phyloP scores from a whole-genome alignment of 305 asterid genomes.

The Ajuga reptans region DNA sequence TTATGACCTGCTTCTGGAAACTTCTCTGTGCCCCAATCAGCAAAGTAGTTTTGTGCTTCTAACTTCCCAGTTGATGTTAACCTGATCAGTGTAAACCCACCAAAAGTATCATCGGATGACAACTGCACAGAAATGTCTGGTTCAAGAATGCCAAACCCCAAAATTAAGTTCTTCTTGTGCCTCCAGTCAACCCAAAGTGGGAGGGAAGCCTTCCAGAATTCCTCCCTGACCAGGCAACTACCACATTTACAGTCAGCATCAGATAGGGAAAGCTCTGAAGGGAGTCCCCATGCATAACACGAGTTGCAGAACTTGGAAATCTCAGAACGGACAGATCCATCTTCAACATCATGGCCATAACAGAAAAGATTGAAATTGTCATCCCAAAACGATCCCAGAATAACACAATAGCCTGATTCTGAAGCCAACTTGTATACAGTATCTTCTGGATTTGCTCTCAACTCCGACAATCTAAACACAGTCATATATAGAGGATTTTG shows the following conservation, averaged over 20 bases:
- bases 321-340: conserved; percentile 24
- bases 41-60: conserved; percentile 56
- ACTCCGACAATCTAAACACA: conserved; percentile 46
- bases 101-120: conserved; percentile 30
- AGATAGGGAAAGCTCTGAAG: conserved; percentile 37
- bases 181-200: conserved; percentile 79
- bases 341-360: conserved; percentile 46
- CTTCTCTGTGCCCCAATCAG: conserved; percentile 38
- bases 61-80: conserved; percentile 66
- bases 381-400: conserved; percentile 82
- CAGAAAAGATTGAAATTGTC: conserved; percentile 51
- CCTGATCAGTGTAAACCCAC: conserved; percentile 53
- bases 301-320: conserved; percentile 38
- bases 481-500: conserved; percentile 45
- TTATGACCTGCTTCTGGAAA: conserved; percentile 30
- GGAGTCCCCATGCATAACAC: conserved; percentile 53
- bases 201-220: conserved; percentile 38
- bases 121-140: conserved; percentile 29
- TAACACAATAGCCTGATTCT: conserved; percentile 61
- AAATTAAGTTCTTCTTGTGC: conserved; percentile 45
- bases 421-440: conserved; percentile 47
- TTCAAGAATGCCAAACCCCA: conserved; percentile 61
- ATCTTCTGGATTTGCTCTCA: conserved; percentile 42
- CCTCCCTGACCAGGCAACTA: conserved; percentile 45
- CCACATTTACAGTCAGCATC: conserved; percentile 51